Evolutionary conservation across 768 basidiomycete genomes (phyloP).

Genomic region (Lentinula lateritia): DNA sequence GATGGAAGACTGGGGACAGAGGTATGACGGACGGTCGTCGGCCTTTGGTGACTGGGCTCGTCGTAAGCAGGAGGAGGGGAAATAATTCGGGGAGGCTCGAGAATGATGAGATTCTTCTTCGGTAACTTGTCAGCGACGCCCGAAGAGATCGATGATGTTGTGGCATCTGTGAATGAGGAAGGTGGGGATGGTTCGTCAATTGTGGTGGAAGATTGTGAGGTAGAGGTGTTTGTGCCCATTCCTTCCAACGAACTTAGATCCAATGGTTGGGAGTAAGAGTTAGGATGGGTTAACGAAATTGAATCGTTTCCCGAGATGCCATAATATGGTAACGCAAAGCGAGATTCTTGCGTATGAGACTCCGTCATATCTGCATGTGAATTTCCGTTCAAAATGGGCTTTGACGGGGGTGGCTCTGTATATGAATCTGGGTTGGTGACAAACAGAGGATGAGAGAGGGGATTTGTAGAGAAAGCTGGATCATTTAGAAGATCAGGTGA

Average conservation of each 20-base stretch:
- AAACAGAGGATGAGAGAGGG: constrained; percentile 36
- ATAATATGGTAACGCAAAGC: not conserved
- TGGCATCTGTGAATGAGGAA: not conserved
- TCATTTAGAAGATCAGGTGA: constrained; percentile 34
- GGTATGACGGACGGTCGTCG: not conserved
- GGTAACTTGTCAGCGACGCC: not conserved
- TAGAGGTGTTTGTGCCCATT: not conserved
- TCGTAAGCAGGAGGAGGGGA: constrained; percentile 1
- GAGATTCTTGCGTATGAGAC: not conserved
- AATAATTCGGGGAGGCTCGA: not conserved
- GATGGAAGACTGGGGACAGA: constrained; percentile 1
- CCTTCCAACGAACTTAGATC: not conserved
- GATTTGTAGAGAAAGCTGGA: constrained; percentile 58
- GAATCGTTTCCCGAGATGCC: not conserved
- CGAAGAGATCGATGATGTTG: not conserved
- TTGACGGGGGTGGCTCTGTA: not conserved
- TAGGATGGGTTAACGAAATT: not conserved
- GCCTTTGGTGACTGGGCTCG: not conserved
- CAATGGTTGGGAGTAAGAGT: not conserved
- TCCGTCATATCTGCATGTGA: constrained; percentile 1
- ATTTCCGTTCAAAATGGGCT: not conserved
- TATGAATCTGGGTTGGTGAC: constrained; percentile 1
- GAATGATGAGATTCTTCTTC: constrained; percentile 1
- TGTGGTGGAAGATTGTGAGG: not conserved
- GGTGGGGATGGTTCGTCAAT: not conserved